These are phyloP conservation scores for Raffaelea arxii DNA, from an alignment of 2,329 filamentous ascomycete species.

Conservation along the genomic window DNA sequence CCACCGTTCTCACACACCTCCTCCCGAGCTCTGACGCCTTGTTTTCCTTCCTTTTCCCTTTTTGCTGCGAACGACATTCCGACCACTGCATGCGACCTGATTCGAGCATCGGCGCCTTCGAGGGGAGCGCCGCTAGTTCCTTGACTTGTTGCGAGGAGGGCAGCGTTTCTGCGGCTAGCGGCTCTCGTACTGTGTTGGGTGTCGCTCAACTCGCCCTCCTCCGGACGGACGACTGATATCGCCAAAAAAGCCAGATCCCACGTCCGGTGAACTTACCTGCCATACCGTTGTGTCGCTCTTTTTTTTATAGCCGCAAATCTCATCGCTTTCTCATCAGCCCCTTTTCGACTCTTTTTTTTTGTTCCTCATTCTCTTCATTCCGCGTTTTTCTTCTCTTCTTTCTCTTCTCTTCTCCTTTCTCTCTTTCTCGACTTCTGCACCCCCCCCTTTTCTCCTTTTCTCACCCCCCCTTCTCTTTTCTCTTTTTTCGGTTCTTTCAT, in stretches of 20 bases:
- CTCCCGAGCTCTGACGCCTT: no score
- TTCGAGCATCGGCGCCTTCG: not conserved
- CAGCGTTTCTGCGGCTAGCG: not conserved
- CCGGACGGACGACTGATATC: no score
- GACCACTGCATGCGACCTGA: not conserved
- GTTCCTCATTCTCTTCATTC: not conserved
- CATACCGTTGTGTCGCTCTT: not conserved
- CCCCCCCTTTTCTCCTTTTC: not conserved
- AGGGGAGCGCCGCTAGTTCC: not conserved
- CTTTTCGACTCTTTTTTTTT: not conserved
- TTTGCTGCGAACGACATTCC: no score
- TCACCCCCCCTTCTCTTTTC: not conserved
- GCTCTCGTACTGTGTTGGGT: no score
- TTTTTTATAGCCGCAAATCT: no score
- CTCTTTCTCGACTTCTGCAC: not conserved
- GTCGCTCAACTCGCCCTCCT: not conserved
- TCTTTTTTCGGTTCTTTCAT: no score
- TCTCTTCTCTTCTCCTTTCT: not conserved
- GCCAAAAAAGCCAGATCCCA: no score
- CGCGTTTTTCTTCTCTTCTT: not conserved
- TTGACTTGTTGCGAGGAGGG: slow-evolving; percentile 1
- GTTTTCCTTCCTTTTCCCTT: no score
- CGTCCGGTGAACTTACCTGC: no score
- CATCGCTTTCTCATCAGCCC: no score
- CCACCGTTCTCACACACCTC: no score